These are phyloP conservation scores for Eimeria maxima DNA, from an alignment of 169 alveolate genomes.

Conservation along the genomic window DNA sequence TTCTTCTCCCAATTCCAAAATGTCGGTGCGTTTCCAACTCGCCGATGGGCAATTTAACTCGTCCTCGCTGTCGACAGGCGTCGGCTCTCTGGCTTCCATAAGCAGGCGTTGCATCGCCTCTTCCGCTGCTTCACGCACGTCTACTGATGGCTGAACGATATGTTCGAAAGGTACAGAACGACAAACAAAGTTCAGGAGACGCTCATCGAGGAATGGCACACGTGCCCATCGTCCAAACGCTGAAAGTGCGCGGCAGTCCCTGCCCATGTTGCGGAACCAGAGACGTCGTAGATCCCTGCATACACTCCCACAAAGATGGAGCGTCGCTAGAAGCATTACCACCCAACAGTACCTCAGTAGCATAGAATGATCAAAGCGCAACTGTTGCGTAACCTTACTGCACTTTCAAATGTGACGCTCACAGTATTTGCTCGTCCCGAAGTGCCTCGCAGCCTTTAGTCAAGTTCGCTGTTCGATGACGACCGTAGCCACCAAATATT, in stretches of 20 bases:
- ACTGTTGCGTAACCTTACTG: neutral
- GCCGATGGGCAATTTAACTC: neutral
- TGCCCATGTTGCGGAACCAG: constrained; percentile 82
- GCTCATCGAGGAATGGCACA: constrained; percentile 77
- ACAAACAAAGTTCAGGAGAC: constrained; percentile 40
- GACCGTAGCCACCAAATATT: constrained; percentile 86
- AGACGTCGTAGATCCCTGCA: constrained; percentile 80
- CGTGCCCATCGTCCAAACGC: constrained; percentile 69
- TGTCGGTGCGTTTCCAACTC: neutral
- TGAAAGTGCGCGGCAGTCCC: constrained; percentile 77
- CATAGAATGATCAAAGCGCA: too few relatives aligned
- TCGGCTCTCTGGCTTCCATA: neutral
- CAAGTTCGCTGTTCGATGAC: constrained; percentile 80
- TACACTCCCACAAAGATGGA: neutral
- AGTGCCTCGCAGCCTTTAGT: constrained; percentile 76
- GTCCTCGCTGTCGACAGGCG: neutral
- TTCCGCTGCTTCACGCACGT: neutral
- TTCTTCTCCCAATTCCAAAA: neutral
- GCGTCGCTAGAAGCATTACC: neutral
- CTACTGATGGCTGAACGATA: constrained; percentile 34
- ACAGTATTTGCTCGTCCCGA: constrained; percentile 79
- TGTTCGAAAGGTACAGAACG: constrained; percentile 22
- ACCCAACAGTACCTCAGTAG: neutral
- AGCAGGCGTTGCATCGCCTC: constrained; percentile 42
- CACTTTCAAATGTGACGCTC: neutral